Evolutionary conservation across 768 basidiomycete genomes (phyloP).

Genomic region (Kwoniella heveanensis): DNA sequence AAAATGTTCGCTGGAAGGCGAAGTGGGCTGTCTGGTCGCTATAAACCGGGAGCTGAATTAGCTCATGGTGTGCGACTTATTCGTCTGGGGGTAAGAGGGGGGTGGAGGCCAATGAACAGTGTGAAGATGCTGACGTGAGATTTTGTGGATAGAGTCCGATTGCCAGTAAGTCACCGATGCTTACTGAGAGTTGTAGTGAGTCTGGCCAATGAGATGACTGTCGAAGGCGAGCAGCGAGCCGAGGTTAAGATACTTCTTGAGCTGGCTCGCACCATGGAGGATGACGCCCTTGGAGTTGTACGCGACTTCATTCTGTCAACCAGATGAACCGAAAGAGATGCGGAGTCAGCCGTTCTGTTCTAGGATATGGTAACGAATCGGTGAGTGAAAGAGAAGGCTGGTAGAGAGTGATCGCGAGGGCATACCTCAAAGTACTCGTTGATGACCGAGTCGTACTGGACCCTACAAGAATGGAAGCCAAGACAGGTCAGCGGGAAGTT

Average conservation of each 20-base stretch:
- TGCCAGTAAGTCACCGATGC: background rate
- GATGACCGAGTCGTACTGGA: constrained; percentile 36
- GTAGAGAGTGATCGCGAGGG: no score
- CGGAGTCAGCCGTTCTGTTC: background rate
- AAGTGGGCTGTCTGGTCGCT: constrained; percentile 26
- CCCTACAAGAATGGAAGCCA: constrained; percentile 18
- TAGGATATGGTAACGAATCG: no score
- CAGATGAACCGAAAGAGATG: no score
- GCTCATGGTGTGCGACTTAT: background rate
- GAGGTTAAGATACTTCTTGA: constrained; percentile 31
- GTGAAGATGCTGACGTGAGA: background rate
- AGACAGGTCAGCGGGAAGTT: background rate
- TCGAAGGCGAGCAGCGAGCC: constrained; percentile 19
- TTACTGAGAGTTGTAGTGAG: constrained; percentile 36
- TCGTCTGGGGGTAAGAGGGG: background rate
- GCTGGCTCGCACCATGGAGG: constrained; percentile 27
- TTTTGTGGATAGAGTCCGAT: no score
- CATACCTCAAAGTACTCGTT: constrained; percentile 45
- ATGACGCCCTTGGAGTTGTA: constrained; percentile 21
- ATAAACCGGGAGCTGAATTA: background rate
- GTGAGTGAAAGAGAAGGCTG: no score
- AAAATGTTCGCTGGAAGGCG: constrained; percentile 24
- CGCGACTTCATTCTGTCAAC: constrained; percentile 24
- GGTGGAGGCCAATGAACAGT: no score
- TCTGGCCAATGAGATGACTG: constrained; percentile 19